Base-by-base conservation (phyloP, 768 basidiomycete species). In the Suillus occidentalis region DNA sequence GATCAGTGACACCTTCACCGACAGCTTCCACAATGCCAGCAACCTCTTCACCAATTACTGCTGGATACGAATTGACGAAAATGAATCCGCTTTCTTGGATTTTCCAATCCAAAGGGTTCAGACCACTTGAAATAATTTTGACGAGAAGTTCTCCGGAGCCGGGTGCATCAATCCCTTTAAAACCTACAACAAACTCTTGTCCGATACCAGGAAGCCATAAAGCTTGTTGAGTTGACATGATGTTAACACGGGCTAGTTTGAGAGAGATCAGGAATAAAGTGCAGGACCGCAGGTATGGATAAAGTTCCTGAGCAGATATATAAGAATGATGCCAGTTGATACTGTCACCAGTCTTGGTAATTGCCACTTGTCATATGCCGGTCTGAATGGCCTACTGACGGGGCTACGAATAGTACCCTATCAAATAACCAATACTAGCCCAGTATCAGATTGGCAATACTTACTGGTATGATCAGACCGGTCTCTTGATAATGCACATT, bases 41-140 rank as follows among this genome's bases (percentile, higher is more conserved):
- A 18, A 64, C 73, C n/a, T 84, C 82, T 6, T 59, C 65, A 6
- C 80, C 83, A 37, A 79, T 59, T 53, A 81, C 68, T 18, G 71
- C 69, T 1, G 83, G 83, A 63, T 65, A 85, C 4, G 71, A 61
- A n/a, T 78, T 65, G n/a, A 82, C 52, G 12, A 66, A 1, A 55
- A 61, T 58, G 22, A 66, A 65, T 3, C 63, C 64, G 2, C 13
- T 14, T 39, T 61, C 66, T 49, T 63, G 68, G 34, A 73, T 67
- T 60, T 70, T 75, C 73, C 73, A 73, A 62, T 87, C 84, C 10
- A 78, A 67, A 6, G 85, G 84, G 65, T 85, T 84, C 25, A 85
- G 66, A 3, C 78, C 77, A 0, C 78, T 74, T 1, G 83, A 74
- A 52, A 76, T 66, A 53, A 84, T 67, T 65, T 79, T 79, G 68